phyloP scores from a whole-genome alignment of 164 flowering plant species.

The Annona cherimola region DNA sequence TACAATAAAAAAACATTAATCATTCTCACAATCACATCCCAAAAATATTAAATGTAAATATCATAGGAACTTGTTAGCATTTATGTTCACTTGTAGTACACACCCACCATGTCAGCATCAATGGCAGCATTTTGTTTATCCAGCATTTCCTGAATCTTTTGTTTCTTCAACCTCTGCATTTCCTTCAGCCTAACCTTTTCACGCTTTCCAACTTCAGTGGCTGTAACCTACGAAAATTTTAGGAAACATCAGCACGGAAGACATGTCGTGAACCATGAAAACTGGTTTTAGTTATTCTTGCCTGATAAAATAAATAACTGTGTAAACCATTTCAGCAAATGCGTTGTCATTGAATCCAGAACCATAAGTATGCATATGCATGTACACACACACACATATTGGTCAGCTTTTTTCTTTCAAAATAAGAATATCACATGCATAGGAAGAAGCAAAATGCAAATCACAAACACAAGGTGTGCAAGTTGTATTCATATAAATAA shows the following conservation, averaged over 20 bases:
- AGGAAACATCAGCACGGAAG: background rate
- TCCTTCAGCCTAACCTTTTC: constrained; percentile 75
- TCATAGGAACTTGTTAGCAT: background rate
- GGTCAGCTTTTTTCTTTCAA: too few relatives aligned
- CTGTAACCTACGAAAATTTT: constrained; percentile 35
- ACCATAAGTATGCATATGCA: too few relatives aligned
- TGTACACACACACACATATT: too few relatives aligned
- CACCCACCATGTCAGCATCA: constrained; percentile 86
- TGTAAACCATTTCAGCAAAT: too few relatives aligned
- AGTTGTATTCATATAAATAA: too few relatives aligned
- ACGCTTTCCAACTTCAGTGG: constrained; percentile 57
- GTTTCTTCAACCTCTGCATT: constrained; percentile 79
- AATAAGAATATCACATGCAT: too few relatives aligned
- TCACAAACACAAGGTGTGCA: too few relatives aligned
- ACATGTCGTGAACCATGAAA: background rate
- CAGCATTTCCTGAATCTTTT: constrained; percentile 81
- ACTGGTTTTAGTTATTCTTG: background rate
- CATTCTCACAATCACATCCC: background rate
- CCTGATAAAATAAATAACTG: too few relatives aligned
- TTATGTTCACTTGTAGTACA: background rate
- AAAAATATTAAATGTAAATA: background rate
- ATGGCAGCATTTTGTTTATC: constrained; percentile 84
- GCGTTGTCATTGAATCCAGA: too few relatives aligned
- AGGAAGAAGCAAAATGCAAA: too few relatives aligned
- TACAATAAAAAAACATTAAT: constrained; percentile 12